A percentile compares a stretch with the other conserved stretches of the same genome.
Evolutionary conservation across 768 basidiomycete genomes (phyloP).

Genomic region (Mrakia gelida): DNA sequence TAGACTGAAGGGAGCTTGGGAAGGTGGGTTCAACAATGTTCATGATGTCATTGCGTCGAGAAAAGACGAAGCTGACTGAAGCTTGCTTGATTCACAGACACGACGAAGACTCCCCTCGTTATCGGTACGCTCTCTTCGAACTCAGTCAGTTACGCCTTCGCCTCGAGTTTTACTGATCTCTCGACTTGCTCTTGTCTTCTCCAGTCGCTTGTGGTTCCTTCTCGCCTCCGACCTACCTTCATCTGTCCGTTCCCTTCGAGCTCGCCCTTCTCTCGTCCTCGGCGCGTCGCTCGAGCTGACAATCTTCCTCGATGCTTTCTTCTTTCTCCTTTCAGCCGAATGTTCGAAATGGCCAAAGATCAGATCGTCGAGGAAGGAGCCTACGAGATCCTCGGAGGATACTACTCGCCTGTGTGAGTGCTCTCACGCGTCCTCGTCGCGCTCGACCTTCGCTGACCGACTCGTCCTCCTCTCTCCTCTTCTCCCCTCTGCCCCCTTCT

Average conservation of each 20-base stretch:
- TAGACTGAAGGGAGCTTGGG: conserved; percentile 33
- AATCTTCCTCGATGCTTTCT: conserved; percentile 9
- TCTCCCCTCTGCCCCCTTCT: not conserved
- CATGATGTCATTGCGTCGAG: not conserved
- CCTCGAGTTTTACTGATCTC: not conserved
- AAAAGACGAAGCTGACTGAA: no score
- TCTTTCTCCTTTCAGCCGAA: conserved; percentile 52
- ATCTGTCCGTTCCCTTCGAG: conserved; percentile 51
- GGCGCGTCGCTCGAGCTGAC: no score
- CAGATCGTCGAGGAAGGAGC: conserved; percentile 81
- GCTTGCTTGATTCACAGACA: not conserved
- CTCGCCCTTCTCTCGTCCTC: no score
- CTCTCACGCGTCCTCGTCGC: not conserved
- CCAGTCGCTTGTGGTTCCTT: conserved; percentile 90
- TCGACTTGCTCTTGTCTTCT: not conserved
- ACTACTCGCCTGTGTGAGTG: conserved; percentile 77
- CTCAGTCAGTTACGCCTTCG: not conserved
- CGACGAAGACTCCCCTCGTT: conserved; percentile 30
- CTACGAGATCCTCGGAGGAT: conserved; percentile 91
- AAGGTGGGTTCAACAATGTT: not conserved
- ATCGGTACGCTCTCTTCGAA: conserved; percentile 40
- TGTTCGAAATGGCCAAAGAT: conserved; percentile 99
- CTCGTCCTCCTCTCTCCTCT: not conserved
- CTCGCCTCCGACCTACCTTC: conserved; percentile 95
- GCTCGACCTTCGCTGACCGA: not conserved